Evolutionary conservation across 768 basidiomycete genomes (phyloP).

Genomic region (Russula virescens): DNA sequence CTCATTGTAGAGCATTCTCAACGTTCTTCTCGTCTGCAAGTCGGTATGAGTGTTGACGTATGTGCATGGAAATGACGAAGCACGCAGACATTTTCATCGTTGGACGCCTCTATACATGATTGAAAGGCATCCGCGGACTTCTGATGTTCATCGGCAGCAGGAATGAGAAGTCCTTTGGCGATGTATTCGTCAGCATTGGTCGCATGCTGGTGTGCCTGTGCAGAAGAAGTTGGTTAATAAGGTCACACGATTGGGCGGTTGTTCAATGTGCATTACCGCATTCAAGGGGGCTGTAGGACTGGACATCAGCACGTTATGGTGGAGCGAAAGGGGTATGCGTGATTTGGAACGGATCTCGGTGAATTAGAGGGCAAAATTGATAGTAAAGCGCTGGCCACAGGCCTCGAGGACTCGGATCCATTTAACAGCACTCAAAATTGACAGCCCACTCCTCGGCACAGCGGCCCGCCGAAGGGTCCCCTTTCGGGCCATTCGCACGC

Average conservation of each 20-base stretch:
- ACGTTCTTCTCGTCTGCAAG: constrained; percentile 65
- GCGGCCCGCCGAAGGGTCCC: constrained; percentile 11
- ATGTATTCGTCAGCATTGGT: constrained; percentile 72
- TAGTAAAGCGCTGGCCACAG: neutral
- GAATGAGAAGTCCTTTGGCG: constrained; percentile 60
- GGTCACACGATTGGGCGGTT: neutral
- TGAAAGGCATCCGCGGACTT: constrained; percentile 74
- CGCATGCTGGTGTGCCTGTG: constrained; percentile 76
- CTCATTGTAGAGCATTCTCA: constrained; percentile 69
- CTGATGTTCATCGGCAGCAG: constrained; percentile 66
- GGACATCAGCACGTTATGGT: constrained; percentile 23
- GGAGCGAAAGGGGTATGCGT: neutral
- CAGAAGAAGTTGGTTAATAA: constrained; percentile 8
- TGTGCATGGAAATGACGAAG: constrained; percentile 6
- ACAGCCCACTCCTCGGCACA: neutral
- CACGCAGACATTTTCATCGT: constrained; percentile 58
- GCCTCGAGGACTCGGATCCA: neutral
- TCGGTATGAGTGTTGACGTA: neutral
- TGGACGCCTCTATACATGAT: constrained; percentile 66
- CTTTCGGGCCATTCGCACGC: neutral
- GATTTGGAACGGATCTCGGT: neutral
- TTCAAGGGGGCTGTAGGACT: constrained; percentile 26
- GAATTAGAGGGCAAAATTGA: constrained; percentile 5
- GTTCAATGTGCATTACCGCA: constrained; percentile 22
- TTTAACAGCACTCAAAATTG: neutral